Percentiles rank a stretch among this genome's conserved stretches.
phyloP scores from a whole-genome alignment of 2,329 filamentous ascomycete genomes.

The Thielaviopsis populi region DNA sequence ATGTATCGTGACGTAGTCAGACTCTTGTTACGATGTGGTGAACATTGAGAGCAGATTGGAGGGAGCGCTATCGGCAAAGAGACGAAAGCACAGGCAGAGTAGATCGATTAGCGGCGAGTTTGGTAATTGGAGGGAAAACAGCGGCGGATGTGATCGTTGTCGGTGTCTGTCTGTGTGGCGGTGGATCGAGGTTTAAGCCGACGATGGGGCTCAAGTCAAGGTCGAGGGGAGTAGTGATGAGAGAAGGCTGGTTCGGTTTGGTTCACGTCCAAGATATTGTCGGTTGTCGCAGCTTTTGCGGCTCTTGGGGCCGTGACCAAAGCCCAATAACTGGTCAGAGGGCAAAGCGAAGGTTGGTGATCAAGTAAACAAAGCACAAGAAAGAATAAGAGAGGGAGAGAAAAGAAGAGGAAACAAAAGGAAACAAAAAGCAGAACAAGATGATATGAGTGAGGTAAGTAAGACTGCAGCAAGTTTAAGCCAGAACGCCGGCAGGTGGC shows the following conservation, averaged over 20 bases:
- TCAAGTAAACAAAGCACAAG: background rate
- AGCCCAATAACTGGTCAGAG: background rate
- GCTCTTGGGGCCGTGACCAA: background rate
- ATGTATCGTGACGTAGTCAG: constrained; percentile 8
- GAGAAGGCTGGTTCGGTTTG: background rate
- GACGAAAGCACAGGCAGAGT: background rate
- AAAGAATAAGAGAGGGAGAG: background rate
- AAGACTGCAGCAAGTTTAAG: background rate
- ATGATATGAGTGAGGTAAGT: background rate
- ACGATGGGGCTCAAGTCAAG: background rate
- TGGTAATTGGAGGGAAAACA: background rate
- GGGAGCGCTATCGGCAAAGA: constrained; percentile 4
- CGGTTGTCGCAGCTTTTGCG: background rate
- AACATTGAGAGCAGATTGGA: constrained; percentile 5
- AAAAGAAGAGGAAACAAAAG: background rate
- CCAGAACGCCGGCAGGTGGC: constrained; percentile 11
- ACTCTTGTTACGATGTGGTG: constrained; percentile 8
- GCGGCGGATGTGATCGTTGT: background rate
- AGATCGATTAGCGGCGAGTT: background rate
- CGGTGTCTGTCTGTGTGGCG: too few relatives aligned
- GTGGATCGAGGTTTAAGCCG: background rate
- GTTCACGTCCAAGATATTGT: background rate
- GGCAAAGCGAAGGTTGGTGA: background rate
- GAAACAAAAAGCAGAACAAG: background rate
- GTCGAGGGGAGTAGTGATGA: background rate